These are phyloP conservation scores for Gonium pectorale DNA, from an alignment of 139 green algal species.

Conservation along the genomic window DNA sequence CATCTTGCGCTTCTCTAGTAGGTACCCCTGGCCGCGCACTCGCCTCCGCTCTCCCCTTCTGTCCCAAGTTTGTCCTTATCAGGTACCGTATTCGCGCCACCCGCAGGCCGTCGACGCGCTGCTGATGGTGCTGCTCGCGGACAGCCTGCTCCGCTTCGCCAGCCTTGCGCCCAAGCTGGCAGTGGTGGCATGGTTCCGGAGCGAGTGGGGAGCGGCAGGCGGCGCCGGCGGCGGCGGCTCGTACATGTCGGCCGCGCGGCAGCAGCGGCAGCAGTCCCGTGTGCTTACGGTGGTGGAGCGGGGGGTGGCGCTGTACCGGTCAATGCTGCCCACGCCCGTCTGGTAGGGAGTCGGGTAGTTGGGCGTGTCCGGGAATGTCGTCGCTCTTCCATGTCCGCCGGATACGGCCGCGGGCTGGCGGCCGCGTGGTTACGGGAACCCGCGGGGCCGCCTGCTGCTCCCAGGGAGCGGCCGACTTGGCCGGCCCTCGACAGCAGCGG, in stretches of 20 bases:
- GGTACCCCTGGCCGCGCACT: too few relatives aligned
- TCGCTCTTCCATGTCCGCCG: too few relatives aligned
- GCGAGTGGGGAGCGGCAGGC: not conserved
- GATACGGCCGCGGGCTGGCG: too few relatives aligned
- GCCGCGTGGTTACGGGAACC: too few relatives aligned
- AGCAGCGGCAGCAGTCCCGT: constrained; percentile 13
- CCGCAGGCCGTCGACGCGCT: constrained; percentile 3
- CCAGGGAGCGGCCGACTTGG: too few relatives aligned
- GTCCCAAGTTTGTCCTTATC: too few relatives aligned
- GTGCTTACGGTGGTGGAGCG: constrained; percentile 36
- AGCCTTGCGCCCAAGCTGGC: constrained; percentile 65
- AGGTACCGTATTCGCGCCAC: too few relatives aligned
- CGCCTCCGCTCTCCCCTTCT: too few relatives aligned
- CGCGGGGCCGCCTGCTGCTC: too few relatives aligned
- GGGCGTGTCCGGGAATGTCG: too few relatives aligned
- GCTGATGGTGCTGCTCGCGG: constrained; percentile 46
- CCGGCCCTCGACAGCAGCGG: too few relatives aligned
- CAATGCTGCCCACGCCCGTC: constrained; percentile 64
- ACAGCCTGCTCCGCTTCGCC: constrained; percentile 61
- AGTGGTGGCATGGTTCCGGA: constrained; percentile 43
- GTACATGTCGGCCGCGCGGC: not conserved
- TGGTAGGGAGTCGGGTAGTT: constrained; percentile 64
- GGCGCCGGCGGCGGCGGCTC: not conserved
- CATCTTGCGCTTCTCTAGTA: too few relatives aligned
- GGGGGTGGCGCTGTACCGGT: constrained; percentile 51